Evolutionary conservation across 768 basidiomycete genomes (phyloP).

Genomic region (Mycena metata): DNA sequence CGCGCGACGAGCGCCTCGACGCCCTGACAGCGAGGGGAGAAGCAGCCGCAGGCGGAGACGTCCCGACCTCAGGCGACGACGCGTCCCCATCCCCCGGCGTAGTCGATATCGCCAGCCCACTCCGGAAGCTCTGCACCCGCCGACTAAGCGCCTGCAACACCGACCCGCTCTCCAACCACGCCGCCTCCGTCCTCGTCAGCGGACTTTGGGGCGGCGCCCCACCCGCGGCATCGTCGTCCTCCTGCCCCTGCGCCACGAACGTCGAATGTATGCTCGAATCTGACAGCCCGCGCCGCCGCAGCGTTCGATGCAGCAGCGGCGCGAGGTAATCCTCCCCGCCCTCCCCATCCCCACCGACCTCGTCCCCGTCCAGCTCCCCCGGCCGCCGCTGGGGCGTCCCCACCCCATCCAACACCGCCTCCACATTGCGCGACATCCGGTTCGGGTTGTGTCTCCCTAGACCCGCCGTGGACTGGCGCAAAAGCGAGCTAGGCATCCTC

Average conservation of each 20-base stretch:
- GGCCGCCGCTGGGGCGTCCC: conserved; percentile 28
- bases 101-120: conserved; percentile 17
- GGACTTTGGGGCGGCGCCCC: conserved; percentile 39
- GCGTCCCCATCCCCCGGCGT: conserved; percentile 1
- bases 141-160: conserved; percentile 68
- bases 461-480: conserved; percentile 26
- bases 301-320: conserved; percentile 73
- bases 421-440: conserved; percentile 75
- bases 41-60: conserved; percentile 27
- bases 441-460: conserved; percentile 35
- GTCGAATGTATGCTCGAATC: conserved; percentile 95
- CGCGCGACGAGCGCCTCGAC: conserved; percentile 24
- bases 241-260: conserved; percentile 62
- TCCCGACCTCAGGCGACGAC: conserved; percentile 19
- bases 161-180: conserved; percentile 58
- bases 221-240: conserved; percentile 50
- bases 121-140: conserved; percentile 65
- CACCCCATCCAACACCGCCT: conserved; percentile 79
- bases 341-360: conserved; percentile 45
- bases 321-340: conserved; percentile 60
- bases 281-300: conserved; percentile 85
- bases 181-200: conserved; percentile 36
- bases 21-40: conserved; percentile 18
- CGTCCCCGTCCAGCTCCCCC: conserved; percentile 41
- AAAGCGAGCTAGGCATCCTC: conserved; percentile 37